Base-by-base conservation (phyloP, 2,329 filamentous ascomycete genomes). In the Calycina herbarum region DNA sequence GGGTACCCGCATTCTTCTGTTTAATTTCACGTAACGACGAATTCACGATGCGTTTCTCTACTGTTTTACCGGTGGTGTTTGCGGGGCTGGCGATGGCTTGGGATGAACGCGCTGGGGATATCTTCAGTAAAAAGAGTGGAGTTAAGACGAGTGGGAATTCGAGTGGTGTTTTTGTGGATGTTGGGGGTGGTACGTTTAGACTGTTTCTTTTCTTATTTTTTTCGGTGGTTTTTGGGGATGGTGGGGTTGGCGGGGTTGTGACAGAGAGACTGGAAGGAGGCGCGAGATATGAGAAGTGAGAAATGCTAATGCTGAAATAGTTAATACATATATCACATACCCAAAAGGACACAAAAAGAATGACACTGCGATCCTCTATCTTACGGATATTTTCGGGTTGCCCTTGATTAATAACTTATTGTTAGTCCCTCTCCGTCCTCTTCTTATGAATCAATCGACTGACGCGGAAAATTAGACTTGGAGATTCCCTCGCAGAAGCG, bases 401-500 rank as follows among this genome's bases (percentile, higher is more conserved):
- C 78, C 81, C 70, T 59, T 68, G 20, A 56, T 69, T 5, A 70
- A 70, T 24, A 69, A 69, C 31, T 59, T 63, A 62, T 57, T 70
- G 69, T 68, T 61, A 15, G 63, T 24, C 13, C 24, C 20, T 20
- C n/a, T 40, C 27, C 17, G 2, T 60, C 38, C 15, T 51, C 17
- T 20, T 10, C 54, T 48, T 13, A 10, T 13, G n/a, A 15, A 10
- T 13, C 2, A 11, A 10, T 2, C 42, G 11, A 10, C 17, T 57
- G 10, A 38, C 11, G 2, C 17, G 13, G 38, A 40, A 57, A 48
- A 27, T 15, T 57, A 70, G 68, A 38, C 79, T 84, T 72, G 88
- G 87, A 72, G 89, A 92, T 78, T 82, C 86, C 71, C 88, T 86
- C 76, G 89, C 89, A 62, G 82, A 83, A 65, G 86, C 86, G 70